Conservation (phyloP, 1,139 yeast genomes). For the Debaryomyces coudertii region DNA sequence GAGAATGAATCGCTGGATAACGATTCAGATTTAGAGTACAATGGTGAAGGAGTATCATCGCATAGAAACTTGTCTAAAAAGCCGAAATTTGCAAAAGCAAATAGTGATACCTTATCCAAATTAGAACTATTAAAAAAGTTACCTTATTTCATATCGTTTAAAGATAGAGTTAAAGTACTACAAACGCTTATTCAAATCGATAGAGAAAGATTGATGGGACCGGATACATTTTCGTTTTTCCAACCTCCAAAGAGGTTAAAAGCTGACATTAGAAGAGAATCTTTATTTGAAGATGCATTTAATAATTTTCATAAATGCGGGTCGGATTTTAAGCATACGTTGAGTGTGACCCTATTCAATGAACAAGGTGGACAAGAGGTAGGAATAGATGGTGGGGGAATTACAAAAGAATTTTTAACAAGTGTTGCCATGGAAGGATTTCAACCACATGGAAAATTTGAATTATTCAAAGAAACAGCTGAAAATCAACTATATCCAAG, state of each 20-base stretch:
- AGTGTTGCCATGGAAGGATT: constrained; percentile 74
- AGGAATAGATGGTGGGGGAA: constrained; percentile 97
- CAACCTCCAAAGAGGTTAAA: constrained; percentile 25
- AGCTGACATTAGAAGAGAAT: constrained; percentile 69
- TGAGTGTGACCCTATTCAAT: constrained; percentile 70
- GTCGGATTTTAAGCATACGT: constrained; percentile 54
- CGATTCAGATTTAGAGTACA: constrained; percentile 14
- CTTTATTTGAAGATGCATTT: constrained; percentile 74
- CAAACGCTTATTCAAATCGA: constrained; percentile 65
- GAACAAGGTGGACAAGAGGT: constrained; percentile 77
- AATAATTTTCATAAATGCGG: constrained; percentile 51
- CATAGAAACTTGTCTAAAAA: not conserved
- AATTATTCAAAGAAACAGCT: constrained; percentile 50
- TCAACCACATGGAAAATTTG: constrained; percentile 43
- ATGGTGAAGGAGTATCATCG: constrained; percentile 6
- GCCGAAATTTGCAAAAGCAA: constrained; percentile 9
- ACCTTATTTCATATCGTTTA: constrained; percentile 82
- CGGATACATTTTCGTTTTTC: constrained; percentile 20
- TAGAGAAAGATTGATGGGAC: constrained; percentile 27
- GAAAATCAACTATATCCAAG: constrained; percentile 71
- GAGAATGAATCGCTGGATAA: constrained; percentile 21
- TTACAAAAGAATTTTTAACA: constrained; percentile 88
- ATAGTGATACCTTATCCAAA: constrained; percentile 22
- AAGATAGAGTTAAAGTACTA: constrained; percentile 71
- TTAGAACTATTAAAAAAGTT: constrained; percentile 59